Base-by-base conservation (phyloP, 352 stramenopile species). In the Phytophthora palmivora region DNA sequence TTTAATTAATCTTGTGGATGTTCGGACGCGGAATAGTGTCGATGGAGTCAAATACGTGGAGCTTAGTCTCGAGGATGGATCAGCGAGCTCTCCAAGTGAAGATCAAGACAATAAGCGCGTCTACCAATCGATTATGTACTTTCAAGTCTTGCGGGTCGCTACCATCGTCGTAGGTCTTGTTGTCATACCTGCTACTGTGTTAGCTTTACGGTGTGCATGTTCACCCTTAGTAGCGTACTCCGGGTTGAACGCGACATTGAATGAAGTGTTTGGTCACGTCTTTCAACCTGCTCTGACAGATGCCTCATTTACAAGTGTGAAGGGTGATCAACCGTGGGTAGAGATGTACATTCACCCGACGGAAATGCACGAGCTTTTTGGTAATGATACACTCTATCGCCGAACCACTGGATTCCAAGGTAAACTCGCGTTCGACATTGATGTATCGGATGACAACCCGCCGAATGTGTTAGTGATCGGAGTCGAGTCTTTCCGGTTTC, bases 401-500 rank as follows among this genome's bases (percentile, higher is more conserved):
- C 46, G 54, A 1, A 65, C 61, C 14, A 80, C 62, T 2, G 78
- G 74, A 1, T 88, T 86, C 47, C 44, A 79, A n/a, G 78, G 76
- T 7, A 26, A 63, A 1, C 37, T 78, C 15, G 65, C 70, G 11
- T 85, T 88, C 33, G 51, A 86, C 42, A 58, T 88, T 14, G 46
- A 45, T 2, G 48, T 86, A 6, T 43, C 79, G 11, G 34, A 53
- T 1, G 45, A 51, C 0, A 54, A 86, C 33, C 74, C 58, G 0
- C 76, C 79, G 0, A 88, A 83, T 38, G 79, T 86, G 1, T 15
- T 88, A 5, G 58, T 88, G 9, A 66, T 88, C 11, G 70, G 49
- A 11, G 63, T 88, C 18, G 76, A 88, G 55, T 88, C 79, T 28
- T 84, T 86, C 43, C 74, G 79, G 9, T 76, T 75, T 45, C 63